These are phyloP conservation scores for Fusarium sp. DNA, from an alignment of 2,329 filamentous ascomycete species.

Conservation along the genomic window DNA sequence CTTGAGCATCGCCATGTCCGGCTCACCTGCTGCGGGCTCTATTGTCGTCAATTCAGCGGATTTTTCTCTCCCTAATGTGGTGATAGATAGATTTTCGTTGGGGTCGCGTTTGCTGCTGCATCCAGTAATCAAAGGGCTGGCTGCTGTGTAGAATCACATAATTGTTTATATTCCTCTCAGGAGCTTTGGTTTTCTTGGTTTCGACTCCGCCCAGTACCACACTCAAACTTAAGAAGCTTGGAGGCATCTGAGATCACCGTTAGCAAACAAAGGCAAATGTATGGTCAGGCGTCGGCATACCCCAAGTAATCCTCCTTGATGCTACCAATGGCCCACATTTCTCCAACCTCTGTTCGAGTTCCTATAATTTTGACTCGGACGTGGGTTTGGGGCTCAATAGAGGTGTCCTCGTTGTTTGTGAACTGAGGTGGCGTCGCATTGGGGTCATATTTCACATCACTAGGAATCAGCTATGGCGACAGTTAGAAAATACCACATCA, in stretches of 20 bases:
- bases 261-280: slow-evolving; percentile 8
- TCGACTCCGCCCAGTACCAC: slow-evolving; percentile 22
- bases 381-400: slow-evolving; percentile 93
- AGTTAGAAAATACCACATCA: slow-evolving; percentile 14
- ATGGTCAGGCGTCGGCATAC: slow-evolving; percentile 51
- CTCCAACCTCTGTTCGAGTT: slow-evolving; percentile 89
- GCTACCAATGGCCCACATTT: slow-evolving; percentile 96
- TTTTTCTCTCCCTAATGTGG: neutral
- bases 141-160: neutral
- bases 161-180: neutral
- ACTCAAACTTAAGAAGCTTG: slow-evolving; percentile 38
- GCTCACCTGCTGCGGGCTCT: neutral
- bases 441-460: slow-evolving; percentile 91
- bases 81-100: neutral
- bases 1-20: neutral
- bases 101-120: neutral
- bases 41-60: neutral
- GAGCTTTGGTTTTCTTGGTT: slow-evolving; percentile 19
- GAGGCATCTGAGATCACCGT: slow-evolving; percentile 40
- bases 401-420: slow-evolving; percentile 92
- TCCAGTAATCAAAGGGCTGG: neutral
- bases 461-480: slow-evolving; percentile 78
- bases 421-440: slow-evolving; percentile 97
- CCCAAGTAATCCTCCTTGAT: slow-evolving; percentile 87
- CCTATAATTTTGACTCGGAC: slow-evolving; percentile 95